These are phyloP conservation scores for Kodamaea fukazawae DNA, from an alignment of 805 yeast species.

Conservation along the genomic window DNA sequence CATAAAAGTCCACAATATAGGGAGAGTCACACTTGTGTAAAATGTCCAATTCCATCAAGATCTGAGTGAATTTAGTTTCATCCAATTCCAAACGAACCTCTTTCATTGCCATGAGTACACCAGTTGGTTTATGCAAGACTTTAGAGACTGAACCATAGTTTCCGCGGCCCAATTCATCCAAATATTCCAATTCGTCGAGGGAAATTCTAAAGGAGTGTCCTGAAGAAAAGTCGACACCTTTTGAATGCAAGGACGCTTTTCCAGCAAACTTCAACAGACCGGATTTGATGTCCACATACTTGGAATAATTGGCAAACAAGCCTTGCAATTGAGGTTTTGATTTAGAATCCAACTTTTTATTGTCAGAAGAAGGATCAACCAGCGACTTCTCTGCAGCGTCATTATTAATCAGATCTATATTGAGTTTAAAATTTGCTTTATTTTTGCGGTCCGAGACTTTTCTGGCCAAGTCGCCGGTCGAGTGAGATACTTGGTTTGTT, in stretches of 20 bases:
- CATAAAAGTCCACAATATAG: slow-evolving; percentile 91
- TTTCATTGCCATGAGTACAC: slow-evolving; percentile 94
- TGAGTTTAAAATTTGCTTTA: slow-evolving; percentile 39
- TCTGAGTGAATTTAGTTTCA: slow-evolving; percentile 90
- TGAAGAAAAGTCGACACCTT: slow-evolving; percentile 86
- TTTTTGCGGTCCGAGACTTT: slow-evolving; percentile 38
- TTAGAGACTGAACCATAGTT: slow-evolving; percentile 95
- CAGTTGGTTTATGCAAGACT: slow-evolving; percentile 90
- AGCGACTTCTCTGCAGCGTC: slow-evolving; percentile 11
- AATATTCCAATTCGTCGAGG: slow-evolving; percentile 74
- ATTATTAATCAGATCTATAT: slow-evolving; percentile 19
- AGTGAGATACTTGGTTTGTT: slow-evolving; percentile 10
- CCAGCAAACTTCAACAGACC: slow-evolving; percentile 92
- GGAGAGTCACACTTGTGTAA: slow-evolving; percentile 89
- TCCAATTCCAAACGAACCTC: slow-evolving; percentile 92
- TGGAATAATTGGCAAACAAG: slow-evolving; percentile 77
- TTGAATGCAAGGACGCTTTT: slow-evolving; percentile 85
- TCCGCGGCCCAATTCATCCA: slow-evolving; percentile 91
- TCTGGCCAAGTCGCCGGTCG: slow-evolving; percentile 36
- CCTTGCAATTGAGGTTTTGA: slow-evolving; percentile 46
- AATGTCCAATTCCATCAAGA: slow-evolving; percentile 92
- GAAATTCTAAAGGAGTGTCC: slow-evolving; percentile 87
- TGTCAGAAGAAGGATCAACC: neutral
- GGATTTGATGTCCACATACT: slow-evolving; percentile 86
- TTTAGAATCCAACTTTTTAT: slow-evolving; percentile 10